These are phyloP conservation scores for Lagerstroemia speciosa DNA, from an alignment of 345 rosid species.

Conservation along the genomic window DNA sequence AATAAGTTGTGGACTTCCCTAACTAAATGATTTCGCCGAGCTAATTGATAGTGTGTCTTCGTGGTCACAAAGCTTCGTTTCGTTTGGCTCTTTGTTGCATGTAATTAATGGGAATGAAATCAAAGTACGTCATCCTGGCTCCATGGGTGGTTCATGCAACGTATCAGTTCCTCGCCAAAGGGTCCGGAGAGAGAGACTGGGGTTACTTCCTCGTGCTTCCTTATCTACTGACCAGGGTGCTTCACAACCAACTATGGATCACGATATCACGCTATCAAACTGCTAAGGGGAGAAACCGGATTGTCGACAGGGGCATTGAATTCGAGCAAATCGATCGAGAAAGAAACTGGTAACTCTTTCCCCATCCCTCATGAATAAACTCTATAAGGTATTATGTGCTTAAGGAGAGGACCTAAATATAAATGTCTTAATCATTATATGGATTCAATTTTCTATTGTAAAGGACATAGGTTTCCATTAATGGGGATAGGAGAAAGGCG, in stretches of 20 bases:
- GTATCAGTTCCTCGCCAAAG: conserved; percentile 16
- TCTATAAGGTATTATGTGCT: too few species aligned
- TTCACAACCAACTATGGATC: conserved; percentile 54
- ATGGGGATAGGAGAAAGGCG: too few species aligned
- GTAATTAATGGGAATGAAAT: neutral
- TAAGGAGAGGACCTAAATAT: too few species aligned
- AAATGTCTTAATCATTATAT: too few species aligned
- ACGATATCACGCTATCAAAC: conserved; percentile 33
- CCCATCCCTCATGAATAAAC: neutral
- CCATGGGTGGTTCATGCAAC: conserved; percentile 40
- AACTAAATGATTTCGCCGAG: too few species aligned
- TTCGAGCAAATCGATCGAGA: conserved; percentile 62
- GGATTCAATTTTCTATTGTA: too few species aligned
- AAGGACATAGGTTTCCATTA: too few species aligned
- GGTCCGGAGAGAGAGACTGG: conserved; percentile 25
- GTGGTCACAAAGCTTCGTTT: too few species aligned
- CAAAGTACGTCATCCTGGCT: conserved; percentile 36
- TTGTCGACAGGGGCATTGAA: conserved; percentile 46
- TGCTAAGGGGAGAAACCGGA: conserved; percentile 38
- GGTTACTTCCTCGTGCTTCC: conserved; percentile 24
- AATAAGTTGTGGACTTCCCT: too few species aligned
- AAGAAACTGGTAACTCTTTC: conserved; percentile 32
- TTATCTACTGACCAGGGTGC: conserved; percentile 21
- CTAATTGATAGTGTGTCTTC: too few species aligned
- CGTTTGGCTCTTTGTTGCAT: neutral